phyloP scores from a whole-genome alignment of 208 protist genomes.

The Wallacemonas sp. region DNA sequence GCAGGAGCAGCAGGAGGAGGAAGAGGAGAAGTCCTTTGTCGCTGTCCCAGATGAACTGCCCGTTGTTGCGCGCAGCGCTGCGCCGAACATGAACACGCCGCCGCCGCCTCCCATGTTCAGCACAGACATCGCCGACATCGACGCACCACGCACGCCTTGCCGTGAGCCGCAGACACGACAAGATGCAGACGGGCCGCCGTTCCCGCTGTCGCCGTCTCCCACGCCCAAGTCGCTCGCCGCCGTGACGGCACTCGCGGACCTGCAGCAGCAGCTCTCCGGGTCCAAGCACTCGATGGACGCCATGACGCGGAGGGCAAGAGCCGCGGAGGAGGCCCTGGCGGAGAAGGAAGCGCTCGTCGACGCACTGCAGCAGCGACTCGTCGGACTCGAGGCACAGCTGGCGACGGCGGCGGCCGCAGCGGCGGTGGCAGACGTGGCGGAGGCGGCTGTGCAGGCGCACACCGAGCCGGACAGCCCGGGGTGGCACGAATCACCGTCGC shows the following conservation, averaged over 20 bases:
- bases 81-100: no score
- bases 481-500: no score
- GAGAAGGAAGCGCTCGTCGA: conserved; percentile 8
- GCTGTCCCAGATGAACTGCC: no score
- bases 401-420: conserved; percentile 5
- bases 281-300: conserved; percentile 21
- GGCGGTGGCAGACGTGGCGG: background rate
- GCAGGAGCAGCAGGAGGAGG: background rate
- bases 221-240: conserved; percentile 30
- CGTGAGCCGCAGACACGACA: background rate
- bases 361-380: background rate
- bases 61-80: no score
- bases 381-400: conserved; percentile 15
- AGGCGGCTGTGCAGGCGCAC: conserved; percentile 13
- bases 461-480: no score
- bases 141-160: background rate
- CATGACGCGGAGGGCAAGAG: conserved; percentile 20
- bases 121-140: no score
- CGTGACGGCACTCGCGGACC: conserved; percentile 54
- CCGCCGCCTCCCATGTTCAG: no score
- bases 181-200: background rate
- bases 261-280: conserved; percentile 45
- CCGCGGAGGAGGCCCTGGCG: conserved; percentile 12
- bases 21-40: no score
- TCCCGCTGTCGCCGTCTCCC: conserved; percentile 11